A percentile compares a stretch with the other conserved stretches of the same genome.
phyloP scores from a whole-genome alignment of 352 stramenopile species.

The Halophytophthora polymorphica region DNA sequence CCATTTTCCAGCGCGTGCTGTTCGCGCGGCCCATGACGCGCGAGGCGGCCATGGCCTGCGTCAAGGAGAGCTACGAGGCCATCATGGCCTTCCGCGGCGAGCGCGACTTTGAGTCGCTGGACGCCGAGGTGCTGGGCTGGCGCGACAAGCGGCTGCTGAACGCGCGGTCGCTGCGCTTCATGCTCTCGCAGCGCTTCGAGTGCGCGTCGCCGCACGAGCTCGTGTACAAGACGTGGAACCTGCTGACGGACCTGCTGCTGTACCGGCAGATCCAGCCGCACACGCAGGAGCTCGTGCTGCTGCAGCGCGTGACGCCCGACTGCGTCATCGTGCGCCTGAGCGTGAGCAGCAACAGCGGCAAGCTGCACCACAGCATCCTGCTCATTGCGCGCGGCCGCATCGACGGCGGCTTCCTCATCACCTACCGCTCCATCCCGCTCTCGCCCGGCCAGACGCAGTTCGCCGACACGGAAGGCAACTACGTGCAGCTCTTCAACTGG shows the following conservation, averaged over 20 bases:
- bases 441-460: constrained; percentile 39
- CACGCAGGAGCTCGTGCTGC: constrained; percentile 43
- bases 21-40: constrained; percentile 33
- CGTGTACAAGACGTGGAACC: constrained; percentile 65
- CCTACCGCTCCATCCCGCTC: constrained; percentile 63
- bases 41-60: constrained; percentile 37
- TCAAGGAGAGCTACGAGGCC: constrained; percentile 52
- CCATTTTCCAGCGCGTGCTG: constrained; percentile 57
- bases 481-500: constrained; percentile 70
- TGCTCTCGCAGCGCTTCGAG: constrained; percentile 55
- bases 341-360: constrained; percentile 28
- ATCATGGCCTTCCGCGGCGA: constrained; percentile 58
- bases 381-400: constrained; percentile 61
- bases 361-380: constrained; percentile 49
- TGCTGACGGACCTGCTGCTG: constrained; percentile 48
- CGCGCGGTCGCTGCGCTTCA: constrained; percentile 46
- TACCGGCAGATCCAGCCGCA: constrained; percentile 63
- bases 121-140: constrained; percentile 54
- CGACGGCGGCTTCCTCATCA: constrained; percentile 61
- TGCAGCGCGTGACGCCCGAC: constrained; percentile 59
- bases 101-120: constrained; percentile 38
- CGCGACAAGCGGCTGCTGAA: constrained; percentile 41
- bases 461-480: constrained; percentile 43
- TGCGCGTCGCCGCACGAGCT: constrained; percentile 41
- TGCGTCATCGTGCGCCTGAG: constrained; percentile 56